Conservation (phyloP, 2,329 filamentous ascomycete species). For the Cladophialophora immunda region DNA sequence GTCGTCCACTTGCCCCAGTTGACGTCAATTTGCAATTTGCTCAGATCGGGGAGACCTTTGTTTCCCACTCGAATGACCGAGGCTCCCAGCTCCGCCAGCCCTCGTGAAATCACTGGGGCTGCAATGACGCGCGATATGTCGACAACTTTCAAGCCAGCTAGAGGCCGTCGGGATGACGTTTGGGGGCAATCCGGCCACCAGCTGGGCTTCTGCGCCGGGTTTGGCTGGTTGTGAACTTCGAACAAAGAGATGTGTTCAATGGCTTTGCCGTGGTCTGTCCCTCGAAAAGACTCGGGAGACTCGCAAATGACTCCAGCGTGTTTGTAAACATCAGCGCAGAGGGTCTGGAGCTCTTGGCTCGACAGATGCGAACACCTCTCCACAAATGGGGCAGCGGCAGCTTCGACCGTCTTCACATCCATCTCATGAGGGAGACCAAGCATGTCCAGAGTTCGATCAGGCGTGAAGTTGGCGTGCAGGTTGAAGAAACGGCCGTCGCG, state of each 20-base stretch:
- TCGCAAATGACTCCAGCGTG: conserved; percentile 53
- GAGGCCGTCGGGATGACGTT: conserved; percentile 45
- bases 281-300: conserved; percentile 48
- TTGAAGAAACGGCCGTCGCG: no score
- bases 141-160: conserved; percentile 59
- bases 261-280: conserved; percentile 52
- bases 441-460: no score
- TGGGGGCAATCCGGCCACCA: conserved; percentile 37
- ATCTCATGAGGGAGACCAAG: no score
- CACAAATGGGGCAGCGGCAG: no score
- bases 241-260: conserved; percentile 53
- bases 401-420: no score
- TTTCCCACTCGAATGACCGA: conserved; percentile 58
- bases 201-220: conserved; percentile 12
- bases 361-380: no score
- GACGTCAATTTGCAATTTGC: conserved; percentile 67
- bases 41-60: conserved; percentile 51
- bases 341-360: no score
- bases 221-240: conserved; percentile 44
- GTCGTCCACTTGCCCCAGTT: conserved; percentile 75
- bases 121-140: conserved; percentile 58
- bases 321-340: no score
- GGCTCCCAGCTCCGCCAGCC: conserved; percentile 56
- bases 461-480: no score
- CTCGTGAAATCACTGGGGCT: conserved; percentile 52